Conservation (phyloP, 805 yeast genomes). For the Metschnikowia baotianmanensis region DNA sequence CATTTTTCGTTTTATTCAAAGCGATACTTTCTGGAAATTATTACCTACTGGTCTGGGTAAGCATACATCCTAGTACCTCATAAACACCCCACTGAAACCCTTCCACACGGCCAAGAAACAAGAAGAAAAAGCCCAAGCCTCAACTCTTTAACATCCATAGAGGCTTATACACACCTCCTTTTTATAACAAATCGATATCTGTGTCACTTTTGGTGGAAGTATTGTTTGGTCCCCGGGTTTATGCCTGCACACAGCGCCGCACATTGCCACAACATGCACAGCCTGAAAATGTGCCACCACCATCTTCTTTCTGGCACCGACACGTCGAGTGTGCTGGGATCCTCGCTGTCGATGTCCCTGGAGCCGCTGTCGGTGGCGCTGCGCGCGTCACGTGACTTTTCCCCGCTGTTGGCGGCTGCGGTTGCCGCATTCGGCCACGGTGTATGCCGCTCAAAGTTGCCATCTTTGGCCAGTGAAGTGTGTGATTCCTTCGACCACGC, state of each 20-base stretch:
- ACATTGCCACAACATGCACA: background rate
- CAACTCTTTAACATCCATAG: background rate
- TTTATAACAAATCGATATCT: no score
- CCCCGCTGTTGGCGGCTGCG: constrained; percentile 9
- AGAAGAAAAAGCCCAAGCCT: background rate
- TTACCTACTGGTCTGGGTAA: no score
- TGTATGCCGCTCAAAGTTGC: constrained; percentile 7
- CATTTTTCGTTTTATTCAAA: no score
- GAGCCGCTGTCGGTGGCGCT: constrained; percentile 12
- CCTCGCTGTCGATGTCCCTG: constrained; percentile 9
- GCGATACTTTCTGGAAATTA: no score
- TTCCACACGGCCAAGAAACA: background rate
- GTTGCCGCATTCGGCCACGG: constrained; percentile 7
- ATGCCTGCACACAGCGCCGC: no score
- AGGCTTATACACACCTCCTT: no score
- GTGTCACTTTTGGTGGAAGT: no score
- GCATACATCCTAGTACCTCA: background rate
- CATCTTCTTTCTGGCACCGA: constrained; percentile 2
- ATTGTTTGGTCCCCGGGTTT: no score
- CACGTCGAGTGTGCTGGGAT: constrained; percentile 12
- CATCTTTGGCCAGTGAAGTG: constrained; percentile 21
- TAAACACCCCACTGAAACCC: background rate
- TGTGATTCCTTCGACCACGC: constrained; percentile 30
- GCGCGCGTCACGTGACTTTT: constrained; percentile 4
- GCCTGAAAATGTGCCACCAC: background rate